phyloP scores from a whole-genome alignment of 352 stramenopile genomes.

The Globisporangium emineosum region DNA sequence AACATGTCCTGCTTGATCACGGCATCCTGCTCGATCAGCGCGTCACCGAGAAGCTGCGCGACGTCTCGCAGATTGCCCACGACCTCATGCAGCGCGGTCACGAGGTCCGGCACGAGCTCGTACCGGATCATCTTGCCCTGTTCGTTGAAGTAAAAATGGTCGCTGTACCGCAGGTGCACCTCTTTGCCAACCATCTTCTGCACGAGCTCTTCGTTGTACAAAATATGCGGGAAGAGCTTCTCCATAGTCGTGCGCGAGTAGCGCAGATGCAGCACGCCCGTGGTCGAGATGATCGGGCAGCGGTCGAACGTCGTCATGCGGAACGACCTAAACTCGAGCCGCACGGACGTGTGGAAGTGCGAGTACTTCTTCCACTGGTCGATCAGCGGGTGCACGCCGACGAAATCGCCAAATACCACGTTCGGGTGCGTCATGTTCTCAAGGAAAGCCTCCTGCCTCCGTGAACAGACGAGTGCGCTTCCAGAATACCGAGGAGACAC shows the following conservation, averaged over 20 bases:
- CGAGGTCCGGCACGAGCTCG: conserved; percentile 34
- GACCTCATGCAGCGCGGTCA: conserved; percentile 34
- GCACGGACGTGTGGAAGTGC: conserved; percentile 29
- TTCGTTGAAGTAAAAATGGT: conserved; percentile 40
- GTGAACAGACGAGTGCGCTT: background rate
- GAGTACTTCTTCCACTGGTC: conserved; percentile 30
- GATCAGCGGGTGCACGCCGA: conserved; percentile 22
- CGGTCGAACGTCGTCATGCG: conserved; percentile 22
- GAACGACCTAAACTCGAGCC: conserved; percentile 23
- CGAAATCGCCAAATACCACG: conserved; percentile 20
- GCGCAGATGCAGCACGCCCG: conserved; percentile 35
- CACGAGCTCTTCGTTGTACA: conserved; percentile 34
- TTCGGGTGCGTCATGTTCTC: conserved; percentile 22
- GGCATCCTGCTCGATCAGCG: conserved; percentile 27
- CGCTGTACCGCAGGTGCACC: conserved; percentile 36
- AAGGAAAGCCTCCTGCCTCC: conserved; percentile 29
- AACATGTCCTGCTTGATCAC: conserved; percentile 22
- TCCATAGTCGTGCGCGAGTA: conserved; percentile 49
- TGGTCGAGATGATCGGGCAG: conserved; percentile 23
- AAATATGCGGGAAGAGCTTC: conserved; percentile 40
- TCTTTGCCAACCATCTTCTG: conserved; percentile 43
- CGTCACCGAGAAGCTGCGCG: conserved; percentile 30
- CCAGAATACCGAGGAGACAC: background rate
- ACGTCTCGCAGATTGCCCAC: conserved; percentile 36
- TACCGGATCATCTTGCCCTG: conserved; percentile 27